Conservation (phyloP, 768 basidiomycete genomes). For the Mycena chlorophos region DNA sequence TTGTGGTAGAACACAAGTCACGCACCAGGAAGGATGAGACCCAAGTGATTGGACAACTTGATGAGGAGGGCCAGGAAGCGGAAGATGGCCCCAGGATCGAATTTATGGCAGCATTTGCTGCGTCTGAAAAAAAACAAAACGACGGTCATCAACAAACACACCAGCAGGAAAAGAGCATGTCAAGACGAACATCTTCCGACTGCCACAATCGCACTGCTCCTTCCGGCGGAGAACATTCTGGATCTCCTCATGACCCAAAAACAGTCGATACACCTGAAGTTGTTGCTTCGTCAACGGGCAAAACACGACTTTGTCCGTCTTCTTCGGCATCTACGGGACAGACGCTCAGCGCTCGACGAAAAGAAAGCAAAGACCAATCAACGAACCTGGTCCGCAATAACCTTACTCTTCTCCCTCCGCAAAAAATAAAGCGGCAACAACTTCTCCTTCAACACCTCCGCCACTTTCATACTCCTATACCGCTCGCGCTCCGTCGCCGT, state of each 20-base stretch:
- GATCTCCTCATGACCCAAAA: conserved; percentile 64
- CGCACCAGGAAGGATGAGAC: conserved; percentile 78
- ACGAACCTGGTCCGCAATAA: conserved; percentile 68
- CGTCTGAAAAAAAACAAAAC: conserved; percentile 31
- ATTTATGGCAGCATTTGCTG: conserved; percentile 43
- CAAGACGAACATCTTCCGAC: conserved; percentile 49
- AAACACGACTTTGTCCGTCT: conserved; percentile 90
- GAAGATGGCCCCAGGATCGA: conserved; percentile 66
- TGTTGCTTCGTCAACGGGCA: conserved; percentile 82
- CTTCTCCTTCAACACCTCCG: conserved; percentile 59
- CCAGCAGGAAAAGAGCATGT: conserved; percentile 7
- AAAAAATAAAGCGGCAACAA: conserved; percentile 83
- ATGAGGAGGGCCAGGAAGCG: conserved; percentile 80
- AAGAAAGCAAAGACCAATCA: not conserved
- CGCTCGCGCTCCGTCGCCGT: conserved; percentile 64
- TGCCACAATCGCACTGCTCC: conserved; percentile 72
- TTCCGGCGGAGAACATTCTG: conserved; percentile 73
- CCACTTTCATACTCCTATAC: conserved; percentile 54
- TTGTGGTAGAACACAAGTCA: no score
- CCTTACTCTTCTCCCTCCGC: conserved; percentile 70
- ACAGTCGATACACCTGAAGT: conserved; percentile 67
- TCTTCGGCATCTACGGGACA: conserved; percentile 68
- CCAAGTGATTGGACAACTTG: conserved; percentile 87
- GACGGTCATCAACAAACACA: not conserved
- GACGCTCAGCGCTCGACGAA: not conserved